A percentile compares a stretch with the other conserved stretches of the same genome.
Evolutionary conservation across 345 rosid species (phyloP).

Genomic region (Melaleuca quinquenervia): DNA sequence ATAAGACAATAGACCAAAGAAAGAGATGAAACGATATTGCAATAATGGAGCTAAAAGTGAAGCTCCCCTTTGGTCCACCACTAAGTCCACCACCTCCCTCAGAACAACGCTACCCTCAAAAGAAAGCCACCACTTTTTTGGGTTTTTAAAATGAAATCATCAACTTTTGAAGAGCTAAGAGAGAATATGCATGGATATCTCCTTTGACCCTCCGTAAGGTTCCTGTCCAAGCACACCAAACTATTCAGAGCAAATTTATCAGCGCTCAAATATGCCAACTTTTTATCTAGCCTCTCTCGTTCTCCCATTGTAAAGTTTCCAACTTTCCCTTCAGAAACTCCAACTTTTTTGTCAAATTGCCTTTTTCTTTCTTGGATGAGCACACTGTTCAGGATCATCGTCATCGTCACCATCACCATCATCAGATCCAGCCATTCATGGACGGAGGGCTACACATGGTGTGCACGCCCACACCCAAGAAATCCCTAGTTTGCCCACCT

Average conservation of each 20-base stretch:
- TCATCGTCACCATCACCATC: neutral
- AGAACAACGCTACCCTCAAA: neutral
- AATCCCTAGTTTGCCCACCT: slow-evolving; percentile 85
- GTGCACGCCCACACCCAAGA: slow-evolving; percentile 78
- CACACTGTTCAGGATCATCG: neutral
- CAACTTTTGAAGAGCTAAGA: neutral
- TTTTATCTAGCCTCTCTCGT: neutral
- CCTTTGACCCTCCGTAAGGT: neutral
- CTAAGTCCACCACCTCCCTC: neutral
- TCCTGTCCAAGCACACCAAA: neutral
- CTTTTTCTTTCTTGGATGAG: neutral
- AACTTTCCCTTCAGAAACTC: neutral
- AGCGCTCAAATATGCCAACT: neutral
- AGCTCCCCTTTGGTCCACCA: neutral
- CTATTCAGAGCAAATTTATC: neutral
- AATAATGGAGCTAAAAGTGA: slow-evolving; percentile 5
- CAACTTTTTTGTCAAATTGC: neutral
- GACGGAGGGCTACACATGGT: slow-evolving; percentile 45
- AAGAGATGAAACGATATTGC: neutral
- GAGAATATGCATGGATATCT: slow-evolving; percentile 9
- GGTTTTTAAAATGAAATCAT: neutral
- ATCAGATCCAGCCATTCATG: slow-evolving; percentile 65
- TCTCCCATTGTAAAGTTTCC: slow-evolving; percentile 24
- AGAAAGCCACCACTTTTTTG: neutral
- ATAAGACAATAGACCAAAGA: neutral